Base-by-base conservation (phyloP, 2,329 filamentous ascomycete species). In the Aureobasidium sp. region DNA sequence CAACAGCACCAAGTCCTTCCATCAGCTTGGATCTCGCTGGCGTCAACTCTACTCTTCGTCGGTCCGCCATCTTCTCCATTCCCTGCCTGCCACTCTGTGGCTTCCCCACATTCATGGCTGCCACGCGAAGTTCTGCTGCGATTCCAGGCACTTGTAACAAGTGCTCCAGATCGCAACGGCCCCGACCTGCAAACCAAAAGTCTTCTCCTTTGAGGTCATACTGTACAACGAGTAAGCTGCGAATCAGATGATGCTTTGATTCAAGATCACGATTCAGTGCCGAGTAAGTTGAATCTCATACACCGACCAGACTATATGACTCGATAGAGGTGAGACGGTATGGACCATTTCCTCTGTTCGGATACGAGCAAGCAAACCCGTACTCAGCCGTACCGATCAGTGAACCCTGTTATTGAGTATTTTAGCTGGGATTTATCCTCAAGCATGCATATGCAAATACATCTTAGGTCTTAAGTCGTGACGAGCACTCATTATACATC, bases 71-170 rank as follows among this genome's bases (percentile, higher is more conserved):
- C 14, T 10, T 50, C 34, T 36, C 44, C 14, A 39, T 41, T 42
- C 6, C 36, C 29, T 34, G 42, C 16, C 27, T 34, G 32, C 32
- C 34, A 59, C 44, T 27, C 39, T 59, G 41, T 59, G 57, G 45
- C 44, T 59, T 42, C 59, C 59, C 59, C 59, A 61, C 50, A 29
- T 25, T 47, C 27, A 61, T 61, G 59, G 59, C 50, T 61, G 48
- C 59, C 59, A 53, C 59, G 59, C 49, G 59, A 41, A 37, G 11
- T 37, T n/a, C 10, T 59, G 44, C 32, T 49, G 5, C 53, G 39
- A 44, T 42, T 25, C 27, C 29, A 57, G 41, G 29, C 39, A 44
- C 41, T 10, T 47, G 39, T 45, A 27, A 36, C 39, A 30, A 16
- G 50, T 7, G 25, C 32, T 42, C 21, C 37, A 45, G 53, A 57